Conservation (phyloP, 2,329 filamentous ascomycete genomes). For the Scytalidium lignicola region DNA sequence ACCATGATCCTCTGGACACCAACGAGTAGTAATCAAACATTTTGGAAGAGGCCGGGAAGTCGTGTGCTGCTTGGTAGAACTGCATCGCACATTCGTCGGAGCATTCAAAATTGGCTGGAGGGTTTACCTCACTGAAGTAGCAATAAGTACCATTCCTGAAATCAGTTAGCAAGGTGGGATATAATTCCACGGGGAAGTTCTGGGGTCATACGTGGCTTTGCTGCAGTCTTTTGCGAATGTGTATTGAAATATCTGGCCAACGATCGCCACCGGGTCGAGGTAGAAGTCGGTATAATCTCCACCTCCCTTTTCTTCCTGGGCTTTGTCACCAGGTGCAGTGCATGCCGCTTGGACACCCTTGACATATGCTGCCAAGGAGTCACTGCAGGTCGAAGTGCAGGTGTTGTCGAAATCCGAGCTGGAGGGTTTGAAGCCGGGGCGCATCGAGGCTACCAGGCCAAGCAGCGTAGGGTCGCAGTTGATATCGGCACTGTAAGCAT, state of each 20-base stretch:
- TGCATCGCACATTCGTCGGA: constrained; percentile 21
- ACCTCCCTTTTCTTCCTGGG: constrained; percentile 12
- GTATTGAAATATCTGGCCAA: constrained; percentile 8
- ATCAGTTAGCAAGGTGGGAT: constrained; percentile 15
- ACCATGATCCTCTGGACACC: constrained; percentile 17
- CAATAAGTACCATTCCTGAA: constrained; percentile 22
- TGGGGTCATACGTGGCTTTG: constrained; percentile 10
- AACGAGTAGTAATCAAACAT: constrained; percentile 22
- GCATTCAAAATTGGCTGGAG: constrained; percentile 17
- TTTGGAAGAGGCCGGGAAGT: constrained; percentile 23
- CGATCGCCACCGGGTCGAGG: constrained; percentile 13
- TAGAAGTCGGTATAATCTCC: constrained; percentile 12
- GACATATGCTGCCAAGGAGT: constrained; percentile 22
- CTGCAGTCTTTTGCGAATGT: background rate
- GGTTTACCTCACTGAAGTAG: constrained; percentile 18
- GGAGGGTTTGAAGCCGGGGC: constrained; percentile 22
- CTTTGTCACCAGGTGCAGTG: constrained; percentile 21
- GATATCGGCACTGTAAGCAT: constrained; percentile 25
- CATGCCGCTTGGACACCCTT: constrained; percentile 22
- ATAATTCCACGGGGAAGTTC: constrained; percentile 8
- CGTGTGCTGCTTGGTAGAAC: constrained; percentile 25
- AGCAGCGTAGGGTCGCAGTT: constrained; percentile 26
- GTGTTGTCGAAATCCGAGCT: constrained; percentile 19
- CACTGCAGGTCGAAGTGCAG: constrained; percentile 22
- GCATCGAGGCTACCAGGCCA: constrained; percentile 24